Evolutionary conservation across 1,284 basidiomycete species (phyloP).

Genomic region (Ceratobasidium sp.): DNA sequence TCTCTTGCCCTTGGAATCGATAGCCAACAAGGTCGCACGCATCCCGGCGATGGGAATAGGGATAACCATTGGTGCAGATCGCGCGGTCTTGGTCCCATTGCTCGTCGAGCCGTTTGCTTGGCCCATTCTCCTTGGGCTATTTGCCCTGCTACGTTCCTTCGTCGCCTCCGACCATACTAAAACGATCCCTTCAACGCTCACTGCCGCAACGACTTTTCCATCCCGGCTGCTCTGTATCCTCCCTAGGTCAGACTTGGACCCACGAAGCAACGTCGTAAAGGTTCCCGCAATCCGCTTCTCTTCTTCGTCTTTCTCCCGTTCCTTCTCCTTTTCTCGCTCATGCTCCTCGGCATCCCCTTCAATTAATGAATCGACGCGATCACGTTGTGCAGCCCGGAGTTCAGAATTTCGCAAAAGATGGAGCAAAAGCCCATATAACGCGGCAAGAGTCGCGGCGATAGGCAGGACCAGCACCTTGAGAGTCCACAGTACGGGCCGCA

Average conservation of each 20-base stretch:
- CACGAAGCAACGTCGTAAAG: slow-evolving; percentile 75
- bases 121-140: neutral
- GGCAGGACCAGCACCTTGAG: slow-evolving; percentile 84
- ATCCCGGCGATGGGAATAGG: slow-evolving; percentile 55
- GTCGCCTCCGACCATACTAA: slow-evolving; percentile 61
- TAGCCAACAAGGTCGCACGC: slow-evolving; percentile 54
- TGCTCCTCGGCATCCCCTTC: slow-evolving; percentile 48
- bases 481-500: slow-evolving; percentile 65
- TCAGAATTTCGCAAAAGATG: slow-evolving; percentile 92
- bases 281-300: slow-evolving; percentile 56
- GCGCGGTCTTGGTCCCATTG: slow-evolving; percentile 48
- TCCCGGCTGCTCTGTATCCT: slow-evolving; percentile 73
- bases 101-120: slow-evolving; percentile 3
- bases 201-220: slow-evolving; percentile 66
- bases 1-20: slow-evolving; percentile 53
- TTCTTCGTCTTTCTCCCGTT: slow-evolving; percentile 42
- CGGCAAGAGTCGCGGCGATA: slow-evolving; percentile 75
- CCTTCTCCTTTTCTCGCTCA: slow-evolving; percentile 44
- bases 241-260: slow-evolving; percentile 80
- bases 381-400: slow-evolving; percentile 81
- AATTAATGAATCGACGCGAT: slow-evolving; percentile 52
- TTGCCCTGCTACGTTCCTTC: neutral
- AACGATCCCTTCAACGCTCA: slow-evolving; percentile 79
- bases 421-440: slow-evolving; percentile 79
- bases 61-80: slow-evolving; percentile 69